A percentile compares a stretch with the other conserved stretches of the same genome.
phyloP scores from a whole-genome alignment of 2,329 filamentous ascomycete genomes.

The Curvularia sp. region DNA sequence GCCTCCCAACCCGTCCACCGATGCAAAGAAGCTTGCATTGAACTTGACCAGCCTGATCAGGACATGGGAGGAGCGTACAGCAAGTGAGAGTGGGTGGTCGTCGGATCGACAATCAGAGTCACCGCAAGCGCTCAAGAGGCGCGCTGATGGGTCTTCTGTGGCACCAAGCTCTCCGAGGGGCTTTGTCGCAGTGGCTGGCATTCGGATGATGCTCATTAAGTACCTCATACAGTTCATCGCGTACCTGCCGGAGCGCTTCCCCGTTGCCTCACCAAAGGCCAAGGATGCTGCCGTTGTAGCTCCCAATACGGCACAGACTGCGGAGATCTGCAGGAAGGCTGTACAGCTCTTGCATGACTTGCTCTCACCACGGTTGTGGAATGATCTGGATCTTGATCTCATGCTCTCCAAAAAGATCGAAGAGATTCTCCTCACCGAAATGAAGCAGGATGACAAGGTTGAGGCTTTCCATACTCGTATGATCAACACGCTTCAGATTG shows the following conservation, averaged over 20 bases:
- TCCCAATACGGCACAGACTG: constrained; percentile 58
- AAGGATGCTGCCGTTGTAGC: constrained; percentile 45
- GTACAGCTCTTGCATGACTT: constrained; percentile 83
- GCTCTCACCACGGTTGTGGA: constrained; percentile 87
- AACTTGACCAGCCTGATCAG: constrained; percentile 91
- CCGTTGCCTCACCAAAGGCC: constrained; percentile 62
- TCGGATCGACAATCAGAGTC: constrained; percentile 66
- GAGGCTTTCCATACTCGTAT: constrained; percentile 85
- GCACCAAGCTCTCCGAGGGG: constrained; percentile 59
- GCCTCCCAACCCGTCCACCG: constrained; percentile 82
- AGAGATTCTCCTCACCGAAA: constrained; percentile 79
- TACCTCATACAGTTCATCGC: constrained; percentile 97
- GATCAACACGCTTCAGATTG: constrained; percentile 90
- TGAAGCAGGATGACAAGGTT: constrained; percentile 55
- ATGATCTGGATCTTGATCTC: constrained; percentile 82
- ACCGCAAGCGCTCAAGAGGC: constrained; percentile 74
- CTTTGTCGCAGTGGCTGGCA: constrained; percentile 57
- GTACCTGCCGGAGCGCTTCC: constrained; percentile 83
- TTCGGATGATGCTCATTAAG: constrained; percentile 84
- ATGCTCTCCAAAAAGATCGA: constrained; percentile 91
- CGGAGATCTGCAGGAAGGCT: constrained; percentile 85
- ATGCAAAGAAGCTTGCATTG: constrained; percentile 88
- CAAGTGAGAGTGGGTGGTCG: constrained; percentile 60
- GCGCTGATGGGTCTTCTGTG: constrained; percentile 69
- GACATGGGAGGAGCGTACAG: constrained; percentile 87